phyloP scores from a whole-genome alignment of 345 rosid genomes.

The rapeseed (Brassica napus) region Da-Ae NC_063435.1:27118001-27118500 shows the following conservation, averaged over 20 bases:
- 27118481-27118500: slow-evolving; percentile 43
- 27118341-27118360: background rate
- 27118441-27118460: background rate
- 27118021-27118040: slow-evolving; percentile 99
- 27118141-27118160: background rate
- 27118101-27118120: slow-evolving; percentile 13
- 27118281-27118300: background rate
- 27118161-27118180: slow-evolving; percentile 12
- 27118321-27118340: background rate
- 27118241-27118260: slow-evolving; percentile 81
- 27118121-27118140: slow-evolving; percentile 6
- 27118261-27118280: slow-evolving; percentile 47
- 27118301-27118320: background rate
- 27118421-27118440: slow-evolving; percentile 7
- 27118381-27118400: background rate
- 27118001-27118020: slow-evolving; percentile 97
- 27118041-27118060: slow-evolving; percentile 92
- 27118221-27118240: slow-evolving; percentile 91
- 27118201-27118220: slow-evolving; percentile 92
- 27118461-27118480: slow-evolving; percentile 7
- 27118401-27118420: slow-evolving; percentile 7
- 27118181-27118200: slow-evolving; percentile 72
- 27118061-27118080: slow-evolving; percentile 99
- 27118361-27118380: slow-evolving; percentile 7
- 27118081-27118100: slow-evolving; percentile 81